Evolutionary conservation across 208 protist species (phyloP).

Genomic region (Plasmodiophora brassicae): DNA sequence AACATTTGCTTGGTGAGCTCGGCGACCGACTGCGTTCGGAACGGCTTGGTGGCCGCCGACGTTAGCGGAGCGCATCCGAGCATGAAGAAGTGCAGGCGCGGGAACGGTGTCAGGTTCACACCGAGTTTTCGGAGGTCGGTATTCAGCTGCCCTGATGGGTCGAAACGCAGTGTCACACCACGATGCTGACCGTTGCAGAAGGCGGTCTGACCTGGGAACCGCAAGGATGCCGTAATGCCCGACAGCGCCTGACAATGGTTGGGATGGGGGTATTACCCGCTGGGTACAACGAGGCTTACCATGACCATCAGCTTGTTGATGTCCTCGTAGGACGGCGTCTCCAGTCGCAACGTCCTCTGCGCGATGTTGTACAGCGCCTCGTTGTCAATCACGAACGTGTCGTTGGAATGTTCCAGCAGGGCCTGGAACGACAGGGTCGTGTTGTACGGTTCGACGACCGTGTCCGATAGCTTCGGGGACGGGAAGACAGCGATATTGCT

Average conservation of each 20-base stretch:
- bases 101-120: constrained; percentile 72
- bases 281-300: too few relatives aligned
- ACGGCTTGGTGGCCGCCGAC: constrained; percentile 49
- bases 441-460: constrained; percentile 68
- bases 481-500: constrained; percentile 69
- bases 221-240: constrained; percentile 65
- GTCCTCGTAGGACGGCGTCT: constrained; percentile 66
- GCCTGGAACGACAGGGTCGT: constrained; percentile 64
- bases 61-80: constrained; percentile 66
- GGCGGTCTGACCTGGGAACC: constrained; percentile 74
- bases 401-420: constrained; percentile 66
- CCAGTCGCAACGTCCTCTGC: constrained; percentile 65
- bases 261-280: too few relatives aligned
- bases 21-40: constrained; percentile 59
- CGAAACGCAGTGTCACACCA: too few relatives aligned
- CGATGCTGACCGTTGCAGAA: too few relatives aligned
- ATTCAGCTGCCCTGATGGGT: too few relatives aligned
- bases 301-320: constrained; percentile 68
- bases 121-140: constrained; percentile 63
- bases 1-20: constrained; percentile 75
- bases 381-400: constrained; percentile 65
- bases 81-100: constrained; percentile 74
- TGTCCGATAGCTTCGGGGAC: constrained; percentile 67
- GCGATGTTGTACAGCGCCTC: constrained; percentile 74
- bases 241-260: too few relatives aligned